Base-by-base conservation (phyloP, 2,329 filamentous ascomycete species). In the Fusarium avenaceum region DNA sequence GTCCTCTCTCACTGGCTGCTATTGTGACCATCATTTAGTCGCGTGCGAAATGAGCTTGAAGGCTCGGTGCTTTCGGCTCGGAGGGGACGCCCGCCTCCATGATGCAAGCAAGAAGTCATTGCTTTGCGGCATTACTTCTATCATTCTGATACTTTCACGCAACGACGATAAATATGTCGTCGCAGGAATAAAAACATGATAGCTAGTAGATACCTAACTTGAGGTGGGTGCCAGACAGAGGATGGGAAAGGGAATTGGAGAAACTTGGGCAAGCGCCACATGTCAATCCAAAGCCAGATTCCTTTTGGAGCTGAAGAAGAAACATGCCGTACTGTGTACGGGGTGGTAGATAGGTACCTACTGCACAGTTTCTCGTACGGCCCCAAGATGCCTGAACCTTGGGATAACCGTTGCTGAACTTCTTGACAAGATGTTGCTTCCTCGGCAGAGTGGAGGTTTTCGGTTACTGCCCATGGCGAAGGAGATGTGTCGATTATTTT, bases 391-490 rank as follows among this genome's bases (percentile, higher is more conserved):
- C 49, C 60, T 43, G 38, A 56, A 43, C 39, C 44, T 64, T 63
- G 45, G 38, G 59, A 59, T 54, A 59, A 32, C 53, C 49, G 48
- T 52, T 54, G 53, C 56, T 65, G 20, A 58, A 46, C 28, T 33
- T 53, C 53, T 48, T 35, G 56, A 53, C 45, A 54, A 48, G 49
- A 65, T 55, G 57, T 55, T 64, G 58, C 51, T 72, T 63, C 71
- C 72, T 74, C 72, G 72, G 72, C 57, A 74, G 65, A 74, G 72
- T 74, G 72, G 72, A 74, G 72, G 72, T 70, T 72, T 72, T 74
- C 72, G 72, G 72, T 70, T 72, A 74, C 63, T 53, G 57, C 62
- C 70, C 57, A 75, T 75, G 74, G 75, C 73, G 74, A 75, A 70
- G 73, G 67, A 65, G 61, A 70, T 55, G 54, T 65, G 63, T 67